Conservation (phyloP, 768 basidiomycete genomes). For the Leucosporidium scottii region DNA sequence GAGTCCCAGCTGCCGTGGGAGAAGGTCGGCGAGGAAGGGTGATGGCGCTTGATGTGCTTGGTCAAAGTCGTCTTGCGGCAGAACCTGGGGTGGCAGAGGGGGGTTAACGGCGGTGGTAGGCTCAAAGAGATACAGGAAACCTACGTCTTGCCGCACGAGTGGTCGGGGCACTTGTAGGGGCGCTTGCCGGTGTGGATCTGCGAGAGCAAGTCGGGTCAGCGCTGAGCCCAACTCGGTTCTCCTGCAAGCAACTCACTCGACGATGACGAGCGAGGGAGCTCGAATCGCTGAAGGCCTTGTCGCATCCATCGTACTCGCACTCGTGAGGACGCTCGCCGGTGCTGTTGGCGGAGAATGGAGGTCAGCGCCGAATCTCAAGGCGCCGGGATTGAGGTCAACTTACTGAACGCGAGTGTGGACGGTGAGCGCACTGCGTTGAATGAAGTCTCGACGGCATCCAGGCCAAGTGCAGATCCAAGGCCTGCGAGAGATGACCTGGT, state of each 20-base stretch:
- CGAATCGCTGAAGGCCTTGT: slow-evolving; percentile 82
- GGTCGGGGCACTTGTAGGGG: slow-evolving; percentile 41
- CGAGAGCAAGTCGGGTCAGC: neutral
- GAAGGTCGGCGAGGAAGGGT: slow-evolving; percentile 14
- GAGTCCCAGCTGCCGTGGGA: neutral
- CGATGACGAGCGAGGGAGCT: slow-evolving; percentile 86
- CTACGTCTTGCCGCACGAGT: slow-evolving; percentile 38
- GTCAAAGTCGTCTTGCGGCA: slow-evolving; percentile 44
- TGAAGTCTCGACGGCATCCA: slow-evolving; percentile 38
- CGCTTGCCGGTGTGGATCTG: slow-evolving; percentile 42
- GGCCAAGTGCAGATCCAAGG: slow-evolving; percentile 40
- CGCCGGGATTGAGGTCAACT: slow-evolving; percentile 15
- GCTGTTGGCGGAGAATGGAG: neutral
- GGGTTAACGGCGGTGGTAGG: neutral
- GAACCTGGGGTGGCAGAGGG: slow-evolving; percentile 34
- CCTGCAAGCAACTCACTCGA: slow-evolving; percentile 49
- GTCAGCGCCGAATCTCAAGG: neutral
- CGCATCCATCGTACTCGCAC: slow-evolving; percentile 66
- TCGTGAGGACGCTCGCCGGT: slow-evolving; percentile 84
- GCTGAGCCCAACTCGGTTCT: neutral
- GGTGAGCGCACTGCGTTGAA: slow-evolving; percentile 76
- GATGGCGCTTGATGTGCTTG: slow-evolving; percentile 42
- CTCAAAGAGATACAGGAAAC: slow-evolving; percentile 5
- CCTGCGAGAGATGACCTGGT: slow-evolving; percentile 39
- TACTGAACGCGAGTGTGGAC: slow-evolving; percentile 81